These are phyloP conservation scores for Ampelomyces quisqualis DNA, from an alignment of 2,329 filamentous ascomycete species.

Conservation along the genomic window DNA sequence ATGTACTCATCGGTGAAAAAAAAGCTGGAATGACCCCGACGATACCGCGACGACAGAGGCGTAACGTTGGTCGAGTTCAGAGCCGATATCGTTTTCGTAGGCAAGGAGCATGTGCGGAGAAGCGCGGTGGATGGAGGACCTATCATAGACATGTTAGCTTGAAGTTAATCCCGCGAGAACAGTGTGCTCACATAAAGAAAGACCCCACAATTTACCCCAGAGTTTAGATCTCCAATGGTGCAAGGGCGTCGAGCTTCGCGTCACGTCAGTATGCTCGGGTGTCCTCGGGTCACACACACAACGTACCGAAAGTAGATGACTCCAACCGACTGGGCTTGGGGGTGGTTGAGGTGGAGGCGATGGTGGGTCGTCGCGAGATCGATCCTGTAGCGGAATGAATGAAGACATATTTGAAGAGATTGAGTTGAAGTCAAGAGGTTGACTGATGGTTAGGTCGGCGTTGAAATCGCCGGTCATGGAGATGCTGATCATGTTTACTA, in stretches of 20 bases:
- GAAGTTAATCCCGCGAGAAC: not conserved
- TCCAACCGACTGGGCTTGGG: conserved; percentile 42
- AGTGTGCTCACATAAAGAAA: not conserved
- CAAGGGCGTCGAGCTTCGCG: conserved; percentile 23
- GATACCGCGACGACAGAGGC: too few relatives aligned
- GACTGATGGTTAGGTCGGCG: too few relatives aligned
- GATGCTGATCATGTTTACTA: too few relatives aligned
- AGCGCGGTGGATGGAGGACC: too few relatives aligned
- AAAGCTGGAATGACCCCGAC: too few relatives aligned
- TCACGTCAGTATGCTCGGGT: conserved; percentile 13
- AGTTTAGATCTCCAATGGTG: conserved; percentile 18
- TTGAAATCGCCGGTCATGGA: too few relatives aligned
- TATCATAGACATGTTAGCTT: not conserved
- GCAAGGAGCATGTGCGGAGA: too few relatives aligned
- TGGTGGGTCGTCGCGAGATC: conserved; percentile 42
- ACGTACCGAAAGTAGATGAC: conserved; percentile 19
- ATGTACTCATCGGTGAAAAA: too few relatives aligned
- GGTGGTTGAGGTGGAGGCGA: conserved; percentile 46
- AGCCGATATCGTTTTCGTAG: too few relatives aligned
- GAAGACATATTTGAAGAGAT: conserved; percentile 1
- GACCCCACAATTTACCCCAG: conserved; percentile 3
- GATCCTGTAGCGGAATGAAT: conserved; percentile 14
- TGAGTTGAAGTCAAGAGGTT: conserved; percentile 1
- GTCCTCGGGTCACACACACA: conserved; percentile 7
- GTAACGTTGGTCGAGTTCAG: too few relatives aligned